Evolutionary conservation across 1,139 yeast genomes (phyloP), one percentile per base, ranked within the genome.

Genomic region (Sugiyamaella castrensis): DNA sequence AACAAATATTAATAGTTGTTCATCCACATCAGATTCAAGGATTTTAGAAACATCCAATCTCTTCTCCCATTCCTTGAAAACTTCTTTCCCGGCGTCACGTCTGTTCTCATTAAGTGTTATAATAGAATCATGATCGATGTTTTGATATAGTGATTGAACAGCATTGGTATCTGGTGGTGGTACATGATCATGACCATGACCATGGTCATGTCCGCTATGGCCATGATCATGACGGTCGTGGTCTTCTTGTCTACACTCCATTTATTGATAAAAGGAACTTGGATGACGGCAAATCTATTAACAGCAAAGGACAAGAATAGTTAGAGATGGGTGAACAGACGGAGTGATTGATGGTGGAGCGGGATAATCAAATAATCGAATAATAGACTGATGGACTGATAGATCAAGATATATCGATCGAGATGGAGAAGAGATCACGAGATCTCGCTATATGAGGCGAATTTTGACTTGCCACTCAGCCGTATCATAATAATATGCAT

Each of bases 1-100:
- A 28, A 92, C 77, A 53, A 80, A 78, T 29, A 91, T 61, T 40
- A 91, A 77, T 60, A 91, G 57, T 63, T 91, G 96, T 51, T 84
- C 80, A 62, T 92, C 98, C 3, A 86, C 81, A 64, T 91, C 97
- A 1, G 91, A 81, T 60, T 77, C 78, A 33, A 89, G 70, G 34
- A 73, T 73, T 8, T 76, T 26, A 2, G 68, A 70, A 1, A 65
- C 65, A 8, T 66, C 71, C 13, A 69, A 64, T 2, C 75, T 64
- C 33, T 75, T 66, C 36, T 75, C 73, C 74, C 88, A 86, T 4
- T 84, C 62, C 52, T 77, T 72, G 38, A 74, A 66, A 3, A 84
- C 63, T 8, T 77, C 45, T 12, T 59, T 58, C 2, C 71, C 85
- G 1, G 72, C 73, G 13, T 71, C 73, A 0, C 73, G 74, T 52